phyloP scores from a whole-genome alignment of 2,329 filamentous ascomycete species.

The Emergomyces orientalis region DNA sequence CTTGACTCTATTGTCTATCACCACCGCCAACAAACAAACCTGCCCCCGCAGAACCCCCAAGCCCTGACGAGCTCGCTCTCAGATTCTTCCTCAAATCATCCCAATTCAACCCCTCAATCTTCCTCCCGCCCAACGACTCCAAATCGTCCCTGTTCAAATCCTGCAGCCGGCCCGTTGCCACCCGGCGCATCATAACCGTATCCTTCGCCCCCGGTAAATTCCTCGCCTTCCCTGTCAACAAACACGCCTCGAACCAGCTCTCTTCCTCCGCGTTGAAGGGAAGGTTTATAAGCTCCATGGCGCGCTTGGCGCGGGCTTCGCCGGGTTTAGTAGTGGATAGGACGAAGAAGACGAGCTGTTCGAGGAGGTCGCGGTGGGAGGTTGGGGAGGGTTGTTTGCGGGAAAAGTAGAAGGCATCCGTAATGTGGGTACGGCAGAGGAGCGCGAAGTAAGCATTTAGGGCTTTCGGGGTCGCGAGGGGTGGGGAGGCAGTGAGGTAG shows the following conservation, averaged over 20 bases:
- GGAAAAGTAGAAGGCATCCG: conserved; percentile 65
- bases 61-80: conserved; percentile 8
- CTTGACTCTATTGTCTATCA: not conserved
- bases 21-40: not conserved
- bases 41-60: not conserved
- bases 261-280: conserved; percentile 65
- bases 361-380: conserved; percentile 56
- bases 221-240: conserved; percentile 57
- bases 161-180: conserved; percentile 52
- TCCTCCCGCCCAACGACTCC: conserved; percentile 35
- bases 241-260: conserved; percentile 60
- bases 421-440: conserved; percentile 56
- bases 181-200: conserved; percentile 62
- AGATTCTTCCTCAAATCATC: conserved; percentile 37
- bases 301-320: conserved; percentile 43
- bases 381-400: conserved; percentile 54
- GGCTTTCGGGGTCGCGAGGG: conserved; percentile 54
- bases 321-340: conserved; percentile 37
- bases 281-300: conserved; percentile 61
- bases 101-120: conserved; percentile 45
- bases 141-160: conserved; percentile 27
- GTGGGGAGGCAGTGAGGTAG: conserved; percentile 65
- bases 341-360: conserved; percentile 53
- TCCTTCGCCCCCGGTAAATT: conserved; percentile 58
- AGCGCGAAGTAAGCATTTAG: conserved; percentile 61